Base-by-base conservation (phyloP, 768 basidiomycete genomes). In the Mycena capillaripes region DNA sequence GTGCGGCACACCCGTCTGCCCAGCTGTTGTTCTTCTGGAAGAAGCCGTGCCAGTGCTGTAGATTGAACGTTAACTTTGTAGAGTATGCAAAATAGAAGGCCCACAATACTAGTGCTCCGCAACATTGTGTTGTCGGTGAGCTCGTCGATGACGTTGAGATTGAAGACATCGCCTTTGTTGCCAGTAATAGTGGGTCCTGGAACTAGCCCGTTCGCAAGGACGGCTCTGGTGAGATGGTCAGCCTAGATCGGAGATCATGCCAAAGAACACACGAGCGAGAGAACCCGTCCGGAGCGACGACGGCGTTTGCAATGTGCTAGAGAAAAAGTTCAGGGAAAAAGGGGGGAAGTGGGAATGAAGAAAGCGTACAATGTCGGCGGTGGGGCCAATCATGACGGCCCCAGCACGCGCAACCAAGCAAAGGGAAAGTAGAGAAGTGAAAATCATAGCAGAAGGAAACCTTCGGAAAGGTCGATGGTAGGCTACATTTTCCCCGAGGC, bases 111-210 rank as follows among this genome's bases (percentile, higher is more conserved):
- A 36, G 86, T 86, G 17, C 73, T 76, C 42, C 78, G 79, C 27
- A 81, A 69, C 86, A 87, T 85, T 1, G 81, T 77, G 12, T 80
- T 76, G 42, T 87, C 84, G 6, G 74, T 78, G 23, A 87, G 80
- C n/a, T 64, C 23, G 63, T 87, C 83, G 19, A 79, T 75, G 14
- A 88, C 84, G 42, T 84, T 84, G 55, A 87, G 74, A 44, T 56
- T 40, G 66, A 85, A 83, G 29, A 70, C 50, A 38, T 81, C 80
- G 10, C 85, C 82, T 73, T 86, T 88, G 29, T 82, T 79, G 23
- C 27, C 73, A 3, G 8, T 19, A 66, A 88, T 84, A 23, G 84
- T 65, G 16, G 88, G 87, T 4, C 85, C 88, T 4, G 88, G 71
- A 12, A 65, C 53, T n/a, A 63, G 53, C 3, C 71, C 71, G 86